Evolutionary conservation across 2,329 filamentous ascomycete genomes (phyloP).

Genomic region (Stemphylium beticola): DNA sequence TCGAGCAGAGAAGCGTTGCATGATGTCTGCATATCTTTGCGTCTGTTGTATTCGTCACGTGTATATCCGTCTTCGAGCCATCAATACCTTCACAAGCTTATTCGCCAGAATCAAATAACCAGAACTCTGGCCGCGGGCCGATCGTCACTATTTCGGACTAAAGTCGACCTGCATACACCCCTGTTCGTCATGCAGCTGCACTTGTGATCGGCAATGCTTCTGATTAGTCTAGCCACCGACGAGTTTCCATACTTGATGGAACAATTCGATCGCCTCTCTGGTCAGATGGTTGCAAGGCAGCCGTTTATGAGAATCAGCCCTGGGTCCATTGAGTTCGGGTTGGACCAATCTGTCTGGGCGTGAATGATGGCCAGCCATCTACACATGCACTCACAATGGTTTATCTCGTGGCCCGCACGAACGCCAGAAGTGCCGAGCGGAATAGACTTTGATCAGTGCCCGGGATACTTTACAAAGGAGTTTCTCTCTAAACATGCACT

Average conservation of each 20-base stretch:
- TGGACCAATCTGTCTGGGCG: background rate
- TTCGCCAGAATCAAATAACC: background rate
- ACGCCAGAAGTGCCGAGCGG: background rate
- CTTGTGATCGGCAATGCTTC: background rate
- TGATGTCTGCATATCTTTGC: background rate
- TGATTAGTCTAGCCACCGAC: background rate
- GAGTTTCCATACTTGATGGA: background rate
- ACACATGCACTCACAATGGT: background rate
- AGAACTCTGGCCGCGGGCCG: background rate
- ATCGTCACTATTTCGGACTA: background rate
- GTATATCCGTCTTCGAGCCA: background rate
- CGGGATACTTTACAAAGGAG: background rate
- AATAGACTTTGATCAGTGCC: background rate
- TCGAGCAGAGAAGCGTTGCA: background rate
- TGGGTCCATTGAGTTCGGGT: background rate
- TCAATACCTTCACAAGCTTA: background rate
- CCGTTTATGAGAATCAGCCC: background rate
- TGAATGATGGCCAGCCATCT: background rate
- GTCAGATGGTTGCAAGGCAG: background rate
- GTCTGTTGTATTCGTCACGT: conserved; percentile 4
- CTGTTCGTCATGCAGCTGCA: background rate
- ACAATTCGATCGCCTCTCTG: background rate
- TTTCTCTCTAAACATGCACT: background rate
- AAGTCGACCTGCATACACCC: conserved; percentile 4
- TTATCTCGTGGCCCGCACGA: background rate